phyloP scores from a whole-genome alignment of 108 stramenopile species.

The Skeletonema menzelii region DNA sequence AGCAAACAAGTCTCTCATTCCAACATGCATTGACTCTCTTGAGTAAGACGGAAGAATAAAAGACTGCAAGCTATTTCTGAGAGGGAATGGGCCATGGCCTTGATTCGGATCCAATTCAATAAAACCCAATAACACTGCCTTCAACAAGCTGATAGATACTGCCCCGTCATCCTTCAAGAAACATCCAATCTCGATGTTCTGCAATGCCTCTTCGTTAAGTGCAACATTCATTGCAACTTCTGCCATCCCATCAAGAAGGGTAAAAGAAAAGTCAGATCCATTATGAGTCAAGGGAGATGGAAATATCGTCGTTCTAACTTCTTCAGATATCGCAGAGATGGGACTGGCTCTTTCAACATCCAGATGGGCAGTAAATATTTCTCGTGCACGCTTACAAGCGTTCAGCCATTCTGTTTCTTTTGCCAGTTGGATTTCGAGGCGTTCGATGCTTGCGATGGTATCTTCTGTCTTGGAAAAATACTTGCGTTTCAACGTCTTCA shows the following conservation, averaged over 20 bases:
- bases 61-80: constrained; percentile 28
- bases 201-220: not conserved
- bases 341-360: constrained; percentile 28
- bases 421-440: constrained; percentile 31
- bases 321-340: constrained; percentile 10
- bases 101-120: not conserved
- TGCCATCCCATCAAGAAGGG: constrained; percentile 33
- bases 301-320: constrained; percentile 8
- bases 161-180: constrained; percentile 39
- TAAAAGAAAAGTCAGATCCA: constrained; percentile 25
- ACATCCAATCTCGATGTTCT: constrained; percentile 18
- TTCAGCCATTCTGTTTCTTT: constrained; percentile 21
- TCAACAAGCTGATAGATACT: constrained; percentile 25
- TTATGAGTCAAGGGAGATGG: constrained; percentile 6
- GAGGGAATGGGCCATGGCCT: constrained; percentile 11
- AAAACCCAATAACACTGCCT: constrained; percentile 32
- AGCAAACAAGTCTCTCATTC: not conserved
- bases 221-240: constrained; percentile 36
- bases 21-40: constrained; percentile 1
- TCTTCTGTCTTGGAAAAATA: not conserved
- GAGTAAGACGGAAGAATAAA: not conserved
- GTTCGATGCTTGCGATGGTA: constrained; percentile 13
- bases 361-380: constrained; percentile 16
- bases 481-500: not conserved
- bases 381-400: constrained; percentile 14